Conservation (phyloP, 2,329 filamentous ascomycete species). For the Trichoderma polysporum region DNA sequence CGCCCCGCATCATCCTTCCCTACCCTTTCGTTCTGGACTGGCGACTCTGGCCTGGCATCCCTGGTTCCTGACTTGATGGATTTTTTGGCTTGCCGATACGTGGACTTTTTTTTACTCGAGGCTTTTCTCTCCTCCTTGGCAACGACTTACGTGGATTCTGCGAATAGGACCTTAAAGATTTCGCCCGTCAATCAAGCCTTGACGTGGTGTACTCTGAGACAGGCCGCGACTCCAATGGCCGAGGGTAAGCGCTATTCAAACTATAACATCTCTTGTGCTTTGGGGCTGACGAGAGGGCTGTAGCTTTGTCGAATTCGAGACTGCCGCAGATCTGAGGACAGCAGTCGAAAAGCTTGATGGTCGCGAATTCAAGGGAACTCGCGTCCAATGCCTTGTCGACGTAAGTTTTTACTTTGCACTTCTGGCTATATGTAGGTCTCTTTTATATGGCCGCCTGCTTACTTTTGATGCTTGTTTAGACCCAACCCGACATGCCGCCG, state of each 20-base stretch:
- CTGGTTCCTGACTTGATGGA: conserved; percentile 39
- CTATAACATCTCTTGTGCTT: background rate
- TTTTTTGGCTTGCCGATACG: conserved; percentile 34
- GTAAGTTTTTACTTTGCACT: conserved; percentile 55
- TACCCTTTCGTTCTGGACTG: conserved; percentile 25
- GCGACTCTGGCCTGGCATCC: conserved; percentile 30
- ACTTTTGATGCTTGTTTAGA: conserved; percentile 47
- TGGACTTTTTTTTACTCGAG: conserved; percentile 32
- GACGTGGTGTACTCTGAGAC: conserved; percentile 99
- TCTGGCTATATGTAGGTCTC: background rate
- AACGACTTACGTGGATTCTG: conserved; percentile 78
- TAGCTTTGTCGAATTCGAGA: conserved; percentile 98
- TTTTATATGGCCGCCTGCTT: background rate
- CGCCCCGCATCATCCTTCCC: conserved; percentile 21
- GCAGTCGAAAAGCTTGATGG: conserved; percentile 94
- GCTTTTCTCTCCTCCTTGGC: conserved; percentile 48
- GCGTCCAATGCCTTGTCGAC: conserved; percentile 83
- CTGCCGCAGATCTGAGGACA: conserved; percentile 79
- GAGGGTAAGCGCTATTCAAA: conserved; percentile 65
- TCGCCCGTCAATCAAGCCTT: conserved; percentile 92
- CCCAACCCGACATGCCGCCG: conserved; percentile 72
- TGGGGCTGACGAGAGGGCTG: conserved; percentile 22
- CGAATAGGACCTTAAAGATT: conserved; percentile 98
- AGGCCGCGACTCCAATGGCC: conserved; percentile 83
- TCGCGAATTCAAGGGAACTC: conserved; percentile 86